phyloP scores from a whole-genome alignment of 2,329 filamentous ascomycete genomes.

The Aspergillus piperis region DNA sequence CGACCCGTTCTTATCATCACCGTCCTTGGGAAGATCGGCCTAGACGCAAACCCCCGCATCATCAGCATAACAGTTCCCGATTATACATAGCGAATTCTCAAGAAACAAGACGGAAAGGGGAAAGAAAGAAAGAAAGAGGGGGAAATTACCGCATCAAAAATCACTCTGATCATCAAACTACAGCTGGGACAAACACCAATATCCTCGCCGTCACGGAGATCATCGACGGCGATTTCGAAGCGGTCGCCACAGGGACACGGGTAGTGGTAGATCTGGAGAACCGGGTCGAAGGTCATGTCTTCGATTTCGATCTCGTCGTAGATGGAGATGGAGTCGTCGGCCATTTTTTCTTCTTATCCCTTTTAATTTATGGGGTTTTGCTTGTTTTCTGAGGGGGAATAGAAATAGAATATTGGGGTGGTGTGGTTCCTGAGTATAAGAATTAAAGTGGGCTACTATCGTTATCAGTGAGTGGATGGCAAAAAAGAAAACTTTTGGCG shows the following conservation, averaged over 20 bases:
- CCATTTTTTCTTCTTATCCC: conserved; percentile 47
- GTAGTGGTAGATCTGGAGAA: conserved; percentile 87
- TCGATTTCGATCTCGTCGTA: conserved; percentile 99
- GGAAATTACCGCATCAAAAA: conserved; percentile 75
- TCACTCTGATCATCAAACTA: conserved; percentile 93
- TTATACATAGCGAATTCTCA: not conserved
- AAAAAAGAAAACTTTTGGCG: conserved; percentile 27
- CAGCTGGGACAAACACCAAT: conserved; percentile 98
- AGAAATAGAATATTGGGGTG: not conserved
- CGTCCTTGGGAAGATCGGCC: conserved; percentile 55
- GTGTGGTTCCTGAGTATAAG: not conserved
- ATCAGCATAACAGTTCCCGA: not conserved
- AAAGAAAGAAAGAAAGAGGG: conserved; percentile 16
- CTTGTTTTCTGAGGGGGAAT: not conserved
- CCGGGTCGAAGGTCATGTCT: conserved; percentile 89
- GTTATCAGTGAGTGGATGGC: conserved; percentile 1
- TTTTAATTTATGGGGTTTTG: not conserved
- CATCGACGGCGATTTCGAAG: conserved; percentile 84
- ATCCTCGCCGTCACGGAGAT: conserved; percentile 85
- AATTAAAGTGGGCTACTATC: not conserved
- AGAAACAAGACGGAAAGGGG: not conserved
- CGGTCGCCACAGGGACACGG: conserved; percentile 96
- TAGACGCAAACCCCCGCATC: conserved; percentile 25
- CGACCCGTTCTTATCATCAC: conserved; percentile 34
- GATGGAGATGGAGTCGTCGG: conserved; percentile 68